Evolutionary conservation across 768 basidiomycete species (phyloP), one percentile per base, ranked within the genome.

Genomic region (Amyloporia xantha): DNA sequence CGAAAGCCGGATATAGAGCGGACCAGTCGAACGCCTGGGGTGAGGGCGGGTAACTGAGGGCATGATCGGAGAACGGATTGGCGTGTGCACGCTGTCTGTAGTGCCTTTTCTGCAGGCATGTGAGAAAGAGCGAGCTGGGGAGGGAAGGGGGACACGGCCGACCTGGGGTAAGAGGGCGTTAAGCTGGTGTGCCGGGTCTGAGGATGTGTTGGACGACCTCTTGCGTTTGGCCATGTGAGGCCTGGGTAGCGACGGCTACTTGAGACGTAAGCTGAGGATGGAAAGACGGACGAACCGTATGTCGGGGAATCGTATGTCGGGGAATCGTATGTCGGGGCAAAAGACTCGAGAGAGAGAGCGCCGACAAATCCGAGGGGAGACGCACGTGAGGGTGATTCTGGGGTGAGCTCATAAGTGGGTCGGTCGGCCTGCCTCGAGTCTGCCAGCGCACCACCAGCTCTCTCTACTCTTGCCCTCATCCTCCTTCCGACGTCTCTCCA

Each of bases 1-100:
- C 64, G 62, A 81, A 86, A 24, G 79, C 74, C 0, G 95, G 94
- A 68, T 83, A 98, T 66, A 93, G 91, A 19, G 67, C 64, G 10
- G 72, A 65, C 94, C 94, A 96, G 67, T 94, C 83, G 64, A 95
- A 81, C 43, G 69, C 67, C 27, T 73, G 63, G 3, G 94, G 94
- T 5, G 82, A 82, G 12, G 77, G 49, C 2, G 95, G 95, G 61
- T 97, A 98, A 52, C 84, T 82, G 44, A 99, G 79, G 15, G 81
- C 74, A 69, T 99, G 87, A 63, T 90, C 87, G 13, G 88, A 90
- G 68, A 90, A 90, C 2, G 86, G 87, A 62, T 90, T 90, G 3
- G 87, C 86, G 60, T 91, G 87, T 30, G 87, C 87, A 42, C 87
- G 78, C 58, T 91, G 87, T 36, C 87, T 71, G 61, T 91, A 91